phyloP scores from a whole-genome alignment of 208 protist species.

The Tritrichomonas foetus region DNA sequence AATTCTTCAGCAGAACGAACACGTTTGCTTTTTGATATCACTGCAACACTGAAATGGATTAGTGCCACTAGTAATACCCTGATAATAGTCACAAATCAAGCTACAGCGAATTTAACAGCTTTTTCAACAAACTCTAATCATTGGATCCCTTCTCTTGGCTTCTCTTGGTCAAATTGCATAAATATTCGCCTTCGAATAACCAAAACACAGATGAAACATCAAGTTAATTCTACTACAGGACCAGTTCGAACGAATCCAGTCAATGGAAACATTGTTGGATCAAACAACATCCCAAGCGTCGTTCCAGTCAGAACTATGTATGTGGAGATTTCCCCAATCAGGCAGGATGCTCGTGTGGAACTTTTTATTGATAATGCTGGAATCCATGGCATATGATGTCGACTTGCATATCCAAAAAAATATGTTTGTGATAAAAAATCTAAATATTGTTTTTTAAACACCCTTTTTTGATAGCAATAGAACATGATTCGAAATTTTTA shows the following conservation, averaged over 20 bases:
- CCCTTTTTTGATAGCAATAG: too few species aligned
- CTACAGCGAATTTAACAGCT: not conserved
- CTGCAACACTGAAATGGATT: constrained; percentile 20
- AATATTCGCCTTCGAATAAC: not conserved
- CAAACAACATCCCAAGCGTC: not conserved
- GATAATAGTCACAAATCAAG: not conserved
- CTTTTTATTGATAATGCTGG: not conserved
- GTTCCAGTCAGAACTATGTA: not conserved
- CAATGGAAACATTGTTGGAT: not conserved
- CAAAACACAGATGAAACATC: not conserved
- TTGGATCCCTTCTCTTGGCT: not conserved
- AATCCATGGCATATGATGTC: constrained; percentile 1
- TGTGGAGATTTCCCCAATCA: not conserved
- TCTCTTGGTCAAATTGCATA: constrained; percentile 11
- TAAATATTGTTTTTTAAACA: too few species aligned
- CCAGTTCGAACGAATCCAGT: not conserved
- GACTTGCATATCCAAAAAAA: too few species aligned
- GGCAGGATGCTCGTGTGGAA: not conserved
- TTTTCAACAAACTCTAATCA: not conserved
- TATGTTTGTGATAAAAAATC: too few species aligned
- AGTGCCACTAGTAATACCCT: not conserved
- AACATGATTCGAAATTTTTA: too few species aligned
- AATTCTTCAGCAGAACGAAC: not conserved
- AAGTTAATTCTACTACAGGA: not conserved
- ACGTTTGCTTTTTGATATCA: not conserved